Base-by-base conservation (phyloP, 2,329 filamentous ascomycete species). In the Aspergillus ochraceoroseus region DNA sequence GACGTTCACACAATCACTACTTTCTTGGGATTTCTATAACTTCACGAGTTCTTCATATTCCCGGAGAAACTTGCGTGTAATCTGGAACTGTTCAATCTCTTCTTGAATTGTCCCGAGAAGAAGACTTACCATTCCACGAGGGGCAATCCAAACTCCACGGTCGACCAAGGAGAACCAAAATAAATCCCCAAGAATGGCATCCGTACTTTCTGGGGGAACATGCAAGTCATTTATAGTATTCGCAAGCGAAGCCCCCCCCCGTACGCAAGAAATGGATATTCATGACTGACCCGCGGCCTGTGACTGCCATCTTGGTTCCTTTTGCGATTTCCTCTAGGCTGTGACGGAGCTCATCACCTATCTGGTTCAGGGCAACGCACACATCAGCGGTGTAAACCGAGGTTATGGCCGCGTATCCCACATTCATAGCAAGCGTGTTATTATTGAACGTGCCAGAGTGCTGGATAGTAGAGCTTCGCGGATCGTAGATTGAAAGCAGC, bases 361-460 rank as follows among this genome's bases (percentile, higher is more conserved):
- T n/a, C 7, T 7, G n/a, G 20, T 38, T 43, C 18, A 43, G 9
- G 6, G 9, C 17, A n/a, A 23, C 23, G 12, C 40, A 43, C 11
- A 17, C 33, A 8, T 38, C 33, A 1, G 33, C n/a, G 1, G 33
- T 43, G 11, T 43, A 43, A 2, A 43, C 29, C 6, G 20, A 26
- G 2, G 33, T 43, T 32, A 43, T 12, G 3, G n/a, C 29, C 17
- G 18, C 28, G 12, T 13, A 43, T 1, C 40, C 40, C 3, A 30
- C 34, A 20, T 38, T 65, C 70, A 82, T 83, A 1, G 73, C 73
- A 5, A 82, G 60, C 2, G 71, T 70, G 56, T 85, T 84, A 55
- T 85, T 85, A 57, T 83, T 83, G 58, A 82, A 83, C 0, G 80
- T 83, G 1, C 80, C 80, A 0, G 78, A 75, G 51, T 83, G 79